Base-by-base conservation (phyloP, 306 rosid genomes). In the Lupinus albus region DNA sequence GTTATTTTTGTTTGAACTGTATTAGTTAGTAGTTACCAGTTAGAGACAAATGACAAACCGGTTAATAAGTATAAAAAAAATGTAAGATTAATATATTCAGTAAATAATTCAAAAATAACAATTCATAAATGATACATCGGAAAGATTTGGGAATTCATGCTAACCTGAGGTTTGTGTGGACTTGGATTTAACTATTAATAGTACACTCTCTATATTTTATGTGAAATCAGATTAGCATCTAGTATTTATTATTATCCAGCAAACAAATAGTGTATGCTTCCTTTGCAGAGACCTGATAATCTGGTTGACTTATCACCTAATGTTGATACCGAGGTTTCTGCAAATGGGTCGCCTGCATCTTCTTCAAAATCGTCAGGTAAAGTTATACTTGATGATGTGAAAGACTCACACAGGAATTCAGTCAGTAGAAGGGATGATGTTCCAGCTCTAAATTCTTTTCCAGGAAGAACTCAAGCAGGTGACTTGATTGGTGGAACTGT, bases 381-480 rank as follows among this genome's bases (percentile, higher is more conserved):
- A 80, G 76, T 84, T 51, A 69, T 49, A 60, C 79, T 62, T 49
- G 46, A 61, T 79, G 96, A 82, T 50, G 32, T 68, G 80, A 87
- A 90, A 78, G 88, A 81, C 73, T 86, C 80, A 45, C 68, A 63
- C 54, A 85, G 97, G 73, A 84, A 73, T 78, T 91, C 92, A 61
- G 73, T 79, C 74, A 73, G 90, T 72, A 86, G 74, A 76, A 82
- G 48, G 79, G 88, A 78, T 69, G 85, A 77, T 65, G 87, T 83
- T 71, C 69, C 83, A 67, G 75, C 89, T 28, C 44, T 73, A 16
- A 79, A 79, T 78, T 88, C 90, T 56, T 82, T 67, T 79, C 88
- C 86, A 1, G 87, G 77, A 76, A 82, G 71, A 77, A 88, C 88
- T 33, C 95, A 91, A 84, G 97, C 95, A 2, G 97, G 97, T 60